Evolutionary conservation across 805 yeast genomes (phyloP).

Genomic region (Helenozyma baotianmanensis): DNA sequence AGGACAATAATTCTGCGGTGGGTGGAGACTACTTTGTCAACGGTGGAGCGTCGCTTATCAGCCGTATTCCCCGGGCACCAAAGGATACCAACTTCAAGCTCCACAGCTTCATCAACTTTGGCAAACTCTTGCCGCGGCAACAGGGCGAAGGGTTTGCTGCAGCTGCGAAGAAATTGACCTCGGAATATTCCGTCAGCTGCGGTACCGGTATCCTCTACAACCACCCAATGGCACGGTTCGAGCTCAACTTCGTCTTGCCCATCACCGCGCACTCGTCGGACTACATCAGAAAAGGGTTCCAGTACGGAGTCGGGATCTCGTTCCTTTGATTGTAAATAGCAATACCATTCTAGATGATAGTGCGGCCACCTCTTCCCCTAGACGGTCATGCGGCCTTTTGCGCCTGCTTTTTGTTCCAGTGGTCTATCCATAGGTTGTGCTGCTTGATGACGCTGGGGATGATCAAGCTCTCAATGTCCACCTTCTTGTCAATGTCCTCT

Average conservation of each 20-base stretch:
- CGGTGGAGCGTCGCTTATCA: conserved; percentile 43
- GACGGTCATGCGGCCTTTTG: not conserved
- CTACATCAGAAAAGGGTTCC: conserved; percentile 47
- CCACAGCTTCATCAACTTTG: conserved; percentile 47
- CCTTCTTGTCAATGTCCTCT: conserved; percentile 34
- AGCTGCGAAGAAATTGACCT: conserved; percentile 1
- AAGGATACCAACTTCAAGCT: conserved; percentile 43
- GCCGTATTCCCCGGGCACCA: conserved; percentile 38
- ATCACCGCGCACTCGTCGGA: conserved; percentile 42
- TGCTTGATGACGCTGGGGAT: conserved; percentile 68
- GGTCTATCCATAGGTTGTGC: conserved; percentile 59
- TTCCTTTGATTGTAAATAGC: conserved; percentile 36
- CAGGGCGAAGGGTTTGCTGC: not conserved
- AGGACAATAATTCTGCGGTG: conserved; percentile 42
- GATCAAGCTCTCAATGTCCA: conserved; percentile 74
- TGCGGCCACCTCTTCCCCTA: no score
- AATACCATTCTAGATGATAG: not conserved
- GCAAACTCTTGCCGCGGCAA: conserved; percentile 37
- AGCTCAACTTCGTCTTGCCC: conserved; percentile 52
- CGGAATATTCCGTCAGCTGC: conserved; percentile 31
- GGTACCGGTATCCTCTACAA: conserved; percentile 51
- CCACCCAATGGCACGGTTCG: conserved; percentile 57
- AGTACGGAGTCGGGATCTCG: conserved; percentile 57
- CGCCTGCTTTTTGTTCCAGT: not conserved
- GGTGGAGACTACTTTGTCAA: conserved; percentile 50